Conservation (phyloP, 345 rosid genomes). For the Chamaenerion angustifolium region DNA sequence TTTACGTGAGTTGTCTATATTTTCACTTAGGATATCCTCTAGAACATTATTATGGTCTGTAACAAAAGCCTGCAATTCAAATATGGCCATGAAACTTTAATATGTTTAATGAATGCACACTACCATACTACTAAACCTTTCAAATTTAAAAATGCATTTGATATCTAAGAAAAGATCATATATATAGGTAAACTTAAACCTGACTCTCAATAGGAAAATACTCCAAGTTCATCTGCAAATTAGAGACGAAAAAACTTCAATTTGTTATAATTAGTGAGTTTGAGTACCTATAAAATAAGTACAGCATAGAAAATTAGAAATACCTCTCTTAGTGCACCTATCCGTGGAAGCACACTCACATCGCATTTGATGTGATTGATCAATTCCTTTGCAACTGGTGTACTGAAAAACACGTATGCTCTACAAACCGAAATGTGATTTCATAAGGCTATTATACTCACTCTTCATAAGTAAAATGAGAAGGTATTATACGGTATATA, state of each 20-base stretch:
- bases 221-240: slow-evolving; percentile 80
- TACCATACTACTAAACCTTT: too few species aligned
- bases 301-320: background rate
- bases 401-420: slow-evolving; percentile 77
- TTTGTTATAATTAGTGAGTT: background rate
- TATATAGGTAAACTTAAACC: too few species aligned
- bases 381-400: slow-evolving; percentile 58
- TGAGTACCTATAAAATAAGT: background rate
- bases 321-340: slow-evolving; percentile 93
- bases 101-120: too few species aligned
- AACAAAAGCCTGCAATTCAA: slow-evolving; percentile 48
- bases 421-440: slow-evolving; percentile 17
- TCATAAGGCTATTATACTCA: too few species aligned
- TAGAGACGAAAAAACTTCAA: background rate
- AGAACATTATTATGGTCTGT: slow-evolving; percentile 83
- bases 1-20: slow-evolving; percentile 41
- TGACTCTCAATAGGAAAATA: slow-evolving; percentile 82
- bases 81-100: too few species aligned
- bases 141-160: too few species aligned
- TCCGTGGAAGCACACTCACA: slow-evolving; percentile 71
- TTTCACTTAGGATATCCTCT: slow-evolving; percentile 44
- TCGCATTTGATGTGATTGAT: slow-evolving; percentile 83
- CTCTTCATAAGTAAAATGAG: too few species aligned
- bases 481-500: too few species aligned
- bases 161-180: background rate